These are phyloP conservation scores for Polytrichum formosum DNA, from an alignment of 225 moss, liverwort and hornwort genomes.

Conservation along the genomic window DNA sequence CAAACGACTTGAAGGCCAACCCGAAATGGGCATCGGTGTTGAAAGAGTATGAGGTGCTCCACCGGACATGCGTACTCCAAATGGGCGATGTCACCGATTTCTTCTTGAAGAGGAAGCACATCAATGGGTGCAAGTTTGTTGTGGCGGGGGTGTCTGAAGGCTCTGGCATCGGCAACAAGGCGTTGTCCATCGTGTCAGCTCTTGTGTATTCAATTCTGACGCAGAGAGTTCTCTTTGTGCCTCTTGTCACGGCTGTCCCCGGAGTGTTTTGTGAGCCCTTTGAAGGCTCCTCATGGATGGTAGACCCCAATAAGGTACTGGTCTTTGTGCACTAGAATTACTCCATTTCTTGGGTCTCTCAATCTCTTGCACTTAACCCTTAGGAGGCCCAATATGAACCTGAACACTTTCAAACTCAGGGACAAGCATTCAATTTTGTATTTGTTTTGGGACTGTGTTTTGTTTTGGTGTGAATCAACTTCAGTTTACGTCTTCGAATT, in stretches of 20 bases:
- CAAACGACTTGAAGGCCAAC: slow-evolving; percentile 23
- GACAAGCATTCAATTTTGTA: too few relatives aligned
- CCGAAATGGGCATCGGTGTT: slow-evolving; percentile 43
- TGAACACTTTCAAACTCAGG: too few relatives aligned
- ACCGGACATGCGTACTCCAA: slow-evolving; percentile 53
- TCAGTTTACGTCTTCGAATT: too few relatives aligned
- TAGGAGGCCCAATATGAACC: too few relatives aligned
- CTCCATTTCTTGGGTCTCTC: too few relatives aligned
- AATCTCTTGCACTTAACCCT: too few relatives aligned
- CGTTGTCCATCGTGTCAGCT: slow-evolving; percentile 51
- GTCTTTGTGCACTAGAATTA: too few relatives aligned
- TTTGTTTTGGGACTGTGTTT: too few relatives aligned
- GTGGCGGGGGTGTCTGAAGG: slow-evolving; percentile 39
- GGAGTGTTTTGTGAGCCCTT: slow-evolving; percentile 74
- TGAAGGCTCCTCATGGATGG: slow-evolving; percentile 70
- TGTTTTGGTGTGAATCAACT: too few relatives aligned
- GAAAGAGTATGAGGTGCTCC: slow-evolving; percentile 47
- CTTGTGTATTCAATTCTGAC: slow-evolving; percentile 58
- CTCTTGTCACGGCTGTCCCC: slow-evolving; percentile 40
- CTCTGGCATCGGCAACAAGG: slow-evolving; percentile 49
- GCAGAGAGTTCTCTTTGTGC: slow-evolving; percentile 64
- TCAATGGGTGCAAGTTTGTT: slow-evolving; percentile 41
- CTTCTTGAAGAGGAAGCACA: slow-evolving; percentile 34
- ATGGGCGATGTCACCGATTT: slow-evolving; percentile 43
- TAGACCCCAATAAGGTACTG: slow-evolving; percentile 34